phyloP scores from a whole-genome alignment of 768 basidiomycete species.

The Boletus vermiculosoides region DNA sequence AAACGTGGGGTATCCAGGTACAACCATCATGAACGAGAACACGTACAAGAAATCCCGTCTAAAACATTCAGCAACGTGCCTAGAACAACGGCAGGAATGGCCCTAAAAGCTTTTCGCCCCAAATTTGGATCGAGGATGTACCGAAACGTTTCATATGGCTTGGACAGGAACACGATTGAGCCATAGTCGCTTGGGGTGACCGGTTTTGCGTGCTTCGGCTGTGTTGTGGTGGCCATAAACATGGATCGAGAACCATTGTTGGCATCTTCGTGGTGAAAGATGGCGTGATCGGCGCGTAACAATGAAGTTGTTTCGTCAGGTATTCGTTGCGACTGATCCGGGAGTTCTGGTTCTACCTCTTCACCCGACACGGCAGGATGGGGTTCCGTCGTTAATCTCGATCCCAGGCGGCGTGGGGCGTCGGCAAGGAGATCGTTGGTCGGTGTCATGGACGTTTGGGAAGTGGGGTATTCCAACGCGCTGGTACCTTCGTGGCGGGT shows the following conservation, averaged over 20 bases:
- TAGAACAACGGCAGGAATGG: slow-evolving; percentile 81
- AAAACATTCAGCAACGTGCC: slow-evolving; percentile 86
- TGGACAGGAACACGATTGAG: slow-evolving; percentile 3
- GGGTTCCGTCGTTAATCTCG: not conserved
- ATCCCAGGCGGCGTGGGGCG: not conserved
- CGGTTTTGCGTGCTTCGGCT: slow-evolving; percentile 8
- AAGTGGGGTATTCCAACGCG: slow-evolving; percentile 6
- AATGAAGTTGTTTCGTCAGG: slow-evolving; percentile 23
- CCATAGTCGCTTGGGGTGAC: slow-evolving; percentile 8
- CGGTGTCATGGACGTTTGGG: slow-evolving; percentile 19
- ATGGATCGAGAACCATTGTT: not conserved
- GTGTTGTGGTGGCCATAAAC: slow-evolving; percentile 2
- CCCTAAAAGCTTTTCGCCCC: slow-evolving; percentile 29
- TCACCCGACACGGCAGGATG: not conserved
- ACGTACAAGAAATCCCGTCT: slow-evolving; percentile 89
- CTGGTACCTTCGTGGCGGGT: not conserved
- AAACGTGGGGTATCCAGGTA: not conserved
- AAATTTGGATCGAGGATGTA: slow-evolving; percentile 19
- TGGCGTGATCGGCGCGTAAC: slow-evolving; percentile 14
- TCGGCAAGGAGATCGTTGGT: slow-evolving; percentile 17
- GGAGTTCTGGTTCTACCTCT: not conserved
- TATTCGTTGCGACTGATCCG: not conserved
- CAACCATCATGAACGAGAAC: not conserved
- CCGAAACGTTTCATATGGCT: slow-evolving; percentile 8
- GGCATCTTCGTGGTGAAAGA: not conserved